Evolutionary conservation across 352 stramenopile species (phyloP), one percentile per base, ranked within the genome.

Genomic region (Pythium scleroteichum): DNA sequence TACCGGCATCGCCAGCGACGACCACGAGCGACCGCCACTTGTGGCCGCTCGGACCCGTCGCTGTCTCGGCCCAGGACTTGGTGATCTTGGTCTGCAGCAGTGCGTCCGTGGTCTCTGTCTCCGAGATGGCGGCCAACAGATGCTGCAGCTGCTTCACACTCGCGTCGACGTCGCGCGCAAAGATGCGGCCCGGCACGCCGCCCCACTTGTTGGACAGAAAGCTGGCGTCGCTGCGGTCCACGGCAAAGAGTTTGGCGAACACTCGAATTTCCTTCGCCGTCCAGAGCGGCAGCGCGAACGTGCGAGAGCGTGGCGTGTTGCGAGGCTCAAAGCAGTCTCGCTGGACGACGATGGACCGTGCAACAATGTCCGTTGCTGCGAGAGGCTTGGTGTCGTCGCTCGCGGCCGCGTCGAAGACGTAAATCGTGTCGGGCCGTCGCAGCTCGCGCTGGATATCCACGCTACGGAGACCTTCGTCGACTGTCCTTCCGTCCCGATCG

Each of bases 281-380:
- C 57, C 57, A 64, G 20, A 48, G 5, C 22, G 56, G 56, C 17
- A 63, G 29, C 17, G 35, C 45, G 22, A 63, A 63, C 32, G 32
- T 13, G 19, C 22, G 20, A 13, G 45, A 41, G 17, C 35, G 33
- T 10, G 9, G 13, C 10, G 55, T 41, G 5, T 33, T 5, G 8
- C 2, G 10, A 9, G 20, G 14, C 19, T 8, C 23, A 13, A 29
- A 45, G 24, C 48, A 29, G 6, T 53, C 23, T 20, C 41, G 3
- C n/a, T 26, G n/a, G 16, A 62, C 33, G 23, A 62, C 2, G 22
- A 62, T 47, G 29, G 46, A 29, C 22, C 17, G 16, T 1, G 39
- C 53, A 7, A 16, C 3, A 1, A 58, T n/a, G n/a, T 46, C 41
- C 13, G 20, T 19, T 4, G 27, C 1, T 7, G 19, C 7, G 26